Percentiles rank a stretch among this genome's conserved stretches.
Evolutionary conservation across 495 filamentous ascomycete species (phyloP).

Genomic region (Xylaria castorea): DNA sequence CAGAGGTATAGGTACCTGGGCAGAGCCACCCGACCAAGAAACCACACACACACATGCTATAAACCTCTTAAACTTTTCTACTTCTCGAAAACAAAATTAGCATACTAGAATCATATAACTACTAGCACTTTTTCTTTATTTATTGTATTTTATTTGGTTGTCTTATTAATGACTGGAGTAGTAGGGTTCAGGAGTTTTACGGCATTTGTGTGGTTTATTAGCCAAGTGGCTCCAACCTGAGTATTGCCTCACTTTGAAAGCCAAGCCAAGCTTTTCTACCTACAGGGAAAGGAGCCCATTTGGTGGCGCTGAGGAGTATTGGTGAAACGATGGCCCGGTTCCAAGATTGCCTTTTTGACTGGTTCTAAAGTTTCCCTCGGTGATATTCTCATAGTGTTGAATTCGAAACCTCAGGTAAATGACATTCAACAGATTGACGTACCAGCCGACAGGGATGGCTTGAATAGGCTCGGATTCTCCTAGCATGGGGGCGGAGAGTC

Average conservation of each 20-base stretch:
- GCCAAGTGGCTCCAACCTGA: background rate
- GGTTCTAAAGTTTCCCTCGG: background rate
- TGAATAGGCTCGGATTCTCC: background rate
- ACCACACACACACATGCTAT: too few species aligned
- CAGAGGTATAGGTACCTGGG: background rate
- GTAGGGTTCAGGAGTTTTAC: too few species aligned
- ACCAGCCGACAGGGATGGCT: background rate
- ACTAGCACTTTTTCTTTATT: too few species aligned
- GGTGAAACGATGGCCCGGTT: background rate
- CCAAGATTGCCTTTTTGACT: background rate
- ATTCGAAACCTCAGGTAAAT: background rate
- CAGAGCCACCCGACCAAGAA: too few species aligned
- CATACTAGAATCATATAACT: too few species aligned
- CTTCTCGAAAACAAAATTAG: too few species aligned
- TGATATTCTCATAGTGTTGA: background rate
- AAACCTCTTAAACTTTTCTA: too few species aligned
- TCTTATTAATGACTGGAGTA: too few species aligned
- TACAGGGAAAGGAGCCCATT: background rate
- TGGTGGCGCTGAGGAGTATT: background rate
- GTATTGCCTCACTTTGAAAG: conserved; percentile 9
- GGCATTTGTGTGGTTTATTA: too few species aligned
- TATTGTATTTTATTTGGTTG: too few species aligned
- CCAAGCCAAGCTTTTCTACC: conserved; percentile 13
- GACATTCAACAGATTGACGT: background rate
- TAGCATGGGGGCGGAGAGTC: background rate